Conservation (phyloP, 176 grass and related monocot genomes). For the Otatea glauca region DNA sequence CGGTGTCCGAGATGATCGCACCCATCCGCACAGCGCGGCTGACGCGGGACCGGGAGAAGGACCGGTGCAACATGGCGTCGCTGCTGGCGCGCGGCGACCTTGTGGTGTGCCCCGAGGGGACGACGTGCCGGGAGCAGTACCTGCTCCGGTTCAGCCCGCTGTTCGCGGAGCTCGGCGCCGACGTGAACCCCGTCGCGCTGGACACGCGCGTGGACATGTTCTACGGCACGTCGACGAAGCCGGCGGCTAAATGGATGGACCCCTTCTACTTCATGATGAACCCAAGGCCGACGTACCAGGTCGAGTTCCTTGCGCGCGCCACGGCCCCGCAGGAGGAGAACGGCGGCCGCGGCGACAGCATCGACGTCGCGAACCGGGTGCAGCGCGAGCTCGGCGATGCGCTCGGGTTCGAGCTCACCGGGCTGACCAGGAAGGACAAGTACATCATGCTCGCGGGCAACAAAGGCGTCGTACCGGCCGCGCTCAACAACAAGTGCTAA, state of each 20-base stretch:
- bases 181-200: constrained; percentile 59
- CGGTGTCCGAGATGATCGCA: constrained; percentile 62
- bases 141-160: constrained; percentile 77
- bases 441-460: constrained; percentile 67
- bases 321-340: not conserved
- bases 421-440: constrained; percentile 63
- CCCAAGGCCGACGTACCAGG: constrained; percentile 53
- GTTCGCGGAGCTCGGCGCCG: constrained; percentile 55
- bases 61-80: constrained; percentile 55
- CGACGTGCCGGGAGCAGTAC: constrained; percentile 73
- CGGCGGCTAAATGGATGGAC: constrained; percentile 65
- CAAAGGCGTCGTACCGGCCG: constrained; percentile 46
- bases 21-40: constrained; percentile 66
- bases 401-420: constrained; percentile 57
- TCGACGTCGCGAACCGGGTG: constrained; percentile 56
- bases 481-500: no score
- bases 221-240: constrained; percentile 69
- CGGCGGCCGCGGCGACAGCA: constrained; percentile 37
- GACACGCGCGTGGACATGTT: constrained; percentile 60
- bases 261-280: constrained; percentile 77
- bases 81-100: constrained; percentile 55
- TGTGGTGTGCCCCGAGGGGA: constrained; percentile 84
- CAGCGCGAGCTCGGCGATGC: constrained; percentile 50
- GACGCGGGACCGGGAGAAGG: constrained; percentile 64
- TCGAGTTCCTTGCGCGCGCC: constrained; percentile 54